Base-by-base conservation (phyloP, 257 asterid genomes). In the Scutellaria galericulata region DNA sequence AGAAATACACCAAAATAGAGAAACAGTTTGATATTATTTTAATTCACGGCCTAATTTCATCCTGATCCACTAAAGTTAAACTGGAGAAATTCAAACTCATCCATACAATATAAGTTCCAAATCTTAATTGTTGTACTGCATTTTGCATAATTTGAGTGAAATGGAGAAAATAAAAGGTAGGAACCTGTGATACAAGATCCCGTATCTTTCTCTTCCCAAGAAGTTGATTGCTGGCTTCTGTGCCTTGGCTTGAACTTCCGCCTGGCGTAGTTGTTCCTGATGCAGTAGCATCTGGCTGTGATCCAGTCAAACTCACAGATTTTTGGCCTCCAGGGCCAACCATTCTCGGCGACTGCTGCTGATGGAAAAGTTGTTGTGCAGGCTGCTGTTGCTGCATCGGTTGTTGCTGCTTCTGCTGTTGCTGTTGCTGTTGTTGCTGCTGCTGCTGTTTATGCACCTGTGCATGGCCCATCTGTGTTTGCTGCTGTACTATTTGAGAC, bases 191-290 rank as follows among this genome's bases (percentile, higher is more conserved):
- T 72, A 88, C 93, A 61, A 94, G 70, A 80, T 94, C 97, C 77
- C 85, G 96, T 72, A 94, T 91, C 84, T 81, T 91, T 82, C 97
- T 88, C 87, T 91, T 94, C 79, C 97, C 97, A 65, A 94, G 87
- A 73, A 94, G 85, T 50, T 94, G 97, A 82, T 84, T 86, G 85
- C 90, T 88, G 5, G 95, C 93, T 80, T 91, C 97, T 39, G 91
- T 86, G 78, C 97, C 99, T 74, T 88, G 97, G 80, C 97, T 94
- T 39, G 97, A 88, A 83, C 97, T 91, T 41, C 96, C 99, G 60
- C 96, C 97, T 0, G 96, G 96, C 39, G 97, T 86, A 54, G 96
- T 90, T 15, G 90, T 74, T 67, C 97, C 99, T 35, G 96, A 89
- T 73, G 90, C 96, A 70, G 97, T 87, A 68, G 89, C 96, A 80